Evolutionary conservation across 768 basidiomycete genomes (phyloP), one percentile per base, ranked within the genome.

Genomic region (Termitomyces sp.): DNA sequence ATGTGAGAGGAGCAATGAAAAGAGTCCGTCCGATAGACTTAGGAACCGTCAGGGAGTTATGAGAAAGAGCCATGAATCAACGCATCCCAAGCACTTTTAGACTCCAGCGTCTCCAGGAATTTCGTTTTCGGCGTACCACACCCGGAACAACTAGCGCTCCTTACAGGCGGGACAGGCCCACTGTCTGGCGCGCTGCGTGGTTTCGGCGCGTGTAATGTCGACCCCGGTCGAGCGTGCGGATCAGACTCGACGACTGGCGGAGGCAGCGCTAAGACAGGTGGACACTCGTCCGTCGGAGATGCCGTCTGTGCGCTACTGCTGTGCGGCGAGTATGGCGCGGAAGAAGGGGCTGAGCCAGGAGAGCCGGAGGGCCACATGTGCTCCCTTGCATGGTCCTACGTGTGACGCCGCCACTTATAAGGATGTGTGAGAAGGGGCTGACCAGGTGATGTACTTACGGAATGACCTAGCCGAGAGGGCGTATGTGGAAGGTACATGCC

Each of bases 51-150:
- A 57, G 48, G 39, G 42, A 37, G 34, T 77, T 67, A 85, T n/a
- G 84, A 80, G 67, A 83, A 86, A 34, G 83, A 82, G 33, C 86
- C 86, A 65, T 87, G 86, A 44, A 87, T 82, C 57, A 87, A 71
- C 2, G 84, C 84, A 59, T 87, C 86, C 84, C 84, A 87, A 16
- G 84, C 82, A 56, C 81, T 81, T 72, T 86, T 85, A 26, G 76
- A 76, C 67, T 83, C 81, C 57, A 87, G 69, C 48, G 83, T 81
- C 68, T 82, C 75, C 60, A 87, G 66, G 63, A 85, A 82, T 65
- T 77, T 82, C 52, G 78, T 72, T 51, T 76, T 75, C 16, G 78
- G 75, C 7, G 72, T 68, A 10, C 68, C 68, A 24, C 61, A 66
- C 33, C 69, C 69, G 24, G 66, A 65, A 20, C 54, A 54, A 26